Conservation (phyloP, 2,329 filamentous ascomycete species). For the Nothophoma quercina region DNA sequence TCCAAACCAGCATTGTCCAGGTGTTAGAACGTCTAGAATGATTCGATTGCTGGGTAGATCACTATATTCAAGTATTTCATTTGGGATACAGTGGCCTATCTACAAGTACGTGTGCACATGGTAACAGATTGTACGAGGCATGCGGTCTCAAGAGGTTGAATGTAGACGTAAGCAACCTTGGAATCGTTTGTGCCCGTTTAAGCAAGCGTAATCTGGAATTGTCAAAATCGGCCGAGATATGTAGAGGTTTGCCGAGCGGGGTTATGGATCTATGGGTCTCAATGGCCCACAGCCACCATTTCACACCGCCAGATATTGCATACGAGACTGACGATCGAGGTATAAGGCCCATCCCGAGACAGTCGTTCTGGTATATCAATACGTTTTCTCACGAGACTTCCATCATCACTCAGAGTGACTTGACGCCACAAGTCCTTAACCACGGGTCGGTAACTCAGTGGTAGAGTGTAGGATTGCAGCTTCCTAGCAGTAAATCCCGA, state of each 20-base stretch:
- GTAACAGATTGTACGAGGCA: too few relatives aligned
- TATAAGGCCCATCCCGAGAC: too few relatives aligned
- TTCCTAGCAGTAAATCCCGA: slow-evolving; percentile 31
- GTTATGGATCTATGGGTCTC: not conserved
- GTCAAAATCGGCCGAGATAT: not conserved
- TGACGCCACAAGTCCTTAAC: not conserved
- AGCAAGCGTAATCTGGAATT: too few relatives aligned
- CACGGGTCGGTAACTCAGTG: slow-evolving; percentile 21
- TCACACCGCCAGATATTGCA: not conserved
- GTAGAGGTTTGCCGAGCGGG: not conserved
- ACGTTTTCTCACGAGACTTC: not conserved
- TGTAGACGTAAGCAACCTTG: not conserved
- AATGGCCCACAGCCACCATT: not conserved
- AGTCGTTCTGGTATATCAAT: too few relatives aligned
- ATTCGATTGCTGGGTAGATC: too few relatives aligned
- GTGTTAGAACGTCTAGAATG: too few relatives aligned
- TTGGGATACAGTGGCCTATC: too few relatives aligned
- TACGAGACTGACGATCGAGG: too few relatives aligned
- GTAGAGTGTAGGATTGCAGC: slow-evolving; percentile 36
- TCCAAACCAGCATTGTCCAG: too few relatives aligned
- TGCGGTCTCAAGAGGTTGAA: too few relatives aligned
- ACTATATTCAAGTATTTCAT: too few relatives aligned
- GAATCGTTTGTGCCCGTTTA: not conserved
- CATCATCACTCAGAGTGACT: not conserved
- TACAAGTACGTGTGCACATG: too few relatives aligned